These are phyloP conservation scores for Puccinia horiana DNA, from an alignment of 1,284 basidiomycete genomes.

Conservation along the genomic window DNA sequence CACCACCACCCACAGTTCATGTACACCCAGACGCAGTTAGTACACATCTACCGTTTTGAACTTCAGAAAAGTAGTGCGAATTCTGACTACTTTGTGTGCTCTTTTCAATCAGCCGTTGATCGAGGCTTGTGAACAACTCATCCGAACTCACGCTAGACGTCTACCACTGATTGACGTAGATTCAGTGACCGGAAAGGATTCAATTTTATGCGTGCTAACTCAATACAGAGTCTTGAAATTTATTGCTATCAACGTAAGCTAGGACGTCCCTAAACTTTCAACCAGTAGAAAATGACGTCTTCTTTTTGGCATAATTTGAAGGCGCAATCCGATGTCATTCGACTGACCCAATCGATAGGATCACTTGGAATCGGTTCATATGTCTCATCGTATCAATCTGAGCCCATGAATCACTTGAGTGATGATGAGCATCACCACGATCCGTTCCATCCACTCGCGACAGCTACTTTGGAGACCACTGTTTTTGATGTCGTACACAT, in stretches of 20 bases:
- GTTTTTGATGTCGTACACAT: slow-evolving; percentile 99
- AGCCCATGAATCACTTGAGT: slow-evolving; percentile 31
- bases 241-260: slow-evolving; percentile 85
- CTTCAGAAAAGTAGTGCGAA: neutral
- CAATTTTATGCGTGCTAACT: slow-evolving; percentile 92
- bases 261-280: neutral
- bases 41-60: neutral
- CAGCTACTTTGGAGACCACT: slow-evolving; percentile 84
- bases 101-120: slow-evolving; percentile 69
- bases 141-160: slow-evolving; percentile 91
- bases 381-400: slow-evolving; percentile 63
- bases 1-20: slow-evolving; percentile 82
- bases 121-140: slow-evolving; percentile 85
- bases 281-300: slow-evolving; percentile 35
- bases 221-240: slow-evolving; percentile 98
- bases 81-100: slow-evolving; percentile 33
- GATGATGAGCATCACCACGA: slow-evolving; percentile 43
- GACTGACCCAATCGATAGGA: slow-evolving; percentile 75
- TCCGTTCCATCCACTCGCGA: slow-evolving; percentile 85
- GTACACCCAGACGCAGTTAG: slow-evolving; percentile 71
- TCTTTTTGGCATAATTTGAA: slow-evolving; percentile 62
- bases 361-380: slow-evolving; percentile 93
- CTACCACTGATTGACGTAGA: slow-evolving; percentile 91
- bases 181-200: slow-evolving; percentile 88
- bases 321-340: slow-evolving; percentile 69